phyloP scores from a whole-genome alignment of 2,329 filamentous ascomycete genomes.

The Pseudocercospora vitis region DNA sequence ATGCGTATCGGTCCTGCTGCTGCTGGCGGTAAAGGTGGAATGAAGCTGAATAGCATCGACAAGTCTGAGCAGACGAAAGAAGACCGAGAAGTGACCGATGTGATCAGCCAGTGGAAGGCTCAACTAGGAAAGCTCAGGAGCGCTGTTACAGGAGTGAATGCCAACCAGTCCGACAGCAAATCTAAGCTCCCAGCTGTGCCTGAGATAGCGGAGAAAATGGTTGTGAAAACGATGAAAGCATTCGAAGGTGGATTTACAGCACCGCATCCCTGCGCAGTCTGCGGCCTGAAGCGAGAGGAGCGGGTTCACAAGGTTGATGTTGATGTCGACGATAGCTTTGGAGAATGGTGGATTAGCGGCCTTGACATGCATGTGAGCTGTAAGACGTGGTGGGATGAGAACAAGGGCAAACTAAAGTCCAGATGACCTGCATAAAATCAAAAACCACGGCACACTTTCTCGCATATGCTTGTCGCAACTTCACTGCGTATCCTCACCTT shows the following conservation, averaged over 20 bases:
- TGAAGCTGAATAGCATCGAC: constrained; percentile 88
- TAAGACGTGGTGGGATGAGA: constrained; percentile 79
- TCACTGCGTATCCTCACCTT: too few species aligned
- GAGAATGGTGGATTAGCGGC: constrained; percentile 90
- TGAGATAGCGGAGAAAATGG: constrained; percentile 68
- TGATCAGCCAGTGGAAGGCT: constrained; percentile 71
- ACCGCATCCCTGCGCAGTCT: constrained; percentile 75
- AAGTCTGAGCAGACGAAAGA: constrained; percentile 78
- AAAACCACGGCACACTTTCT: too few species aligned
- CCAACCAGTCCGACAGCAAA: constrained; percentile 36
- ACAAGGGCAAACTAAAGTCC: constrained; percentile 68
- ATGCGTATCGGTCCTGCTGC: constrained; percentile 81
- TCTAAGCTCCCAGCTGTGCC: constrained; percentile 54
- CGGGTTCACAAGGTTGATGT: constrained; percentile 73
- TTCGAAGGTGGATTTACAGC: constrained; percentile 70
- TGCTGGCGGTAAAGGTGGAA: constrained; percentile 70
- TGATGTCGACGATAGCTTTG: constrained; percentile 83
- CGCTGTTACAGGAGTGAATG: constrained; percentile 64
- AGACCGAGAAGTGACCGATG: constrained; percentile 79
- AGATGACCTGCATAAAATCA: constrained; percentile 56
- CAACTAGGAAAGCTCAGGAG: constrained; percentile 73
- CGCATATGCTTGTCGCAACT: too few species aligned
- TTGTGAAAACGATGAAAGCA: constrained; percentile 62
- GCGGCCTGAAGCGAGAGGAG: constrained; percentile 85
- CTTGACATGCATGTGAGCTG: constrained; percentile 58